Conservation (phyloP, 1,139 yeast species). For the Blastobotrys petasosporus region DNA sequence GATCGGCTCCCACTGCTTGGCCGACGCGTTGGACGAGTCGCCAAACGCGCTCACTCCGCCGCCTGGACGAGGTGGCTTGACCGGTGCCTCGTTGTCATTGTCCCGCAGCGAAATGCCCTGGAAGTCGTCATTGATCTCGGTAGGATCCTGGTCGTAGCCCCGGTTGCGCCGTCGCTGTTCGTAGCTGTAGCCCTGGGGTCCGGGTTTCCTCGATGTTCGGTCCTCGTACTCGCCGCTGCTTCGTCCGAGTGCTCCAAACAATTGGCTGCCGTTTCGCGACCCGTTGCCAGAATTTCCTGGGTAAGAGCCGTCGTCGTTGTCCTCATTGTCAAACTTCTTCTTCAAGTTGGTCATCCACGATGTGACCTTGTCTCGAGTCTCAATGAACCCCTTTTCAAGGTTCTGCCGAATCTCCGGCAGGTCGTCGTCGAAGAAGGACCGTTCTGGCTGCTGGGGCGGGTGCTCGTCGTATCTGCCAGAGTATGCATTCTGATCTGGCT, state of each 20-base stretch:
- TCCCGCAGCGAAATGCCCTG: slow-evolving; percentile 49
- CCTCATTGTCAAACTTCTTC: slow-evolving; percentile 43
- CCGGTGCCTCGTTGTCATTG: slow-evolving; percentile 17
- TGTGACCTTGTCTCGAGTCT: slow-evolving; percentile 71
- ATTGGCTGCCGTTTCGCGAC: slow-evolving; percentile 12
- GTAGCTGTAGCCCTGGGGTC: slow-evolving; percentile 10
- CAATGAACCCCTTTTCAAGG: slow-evolving; percentile 72
- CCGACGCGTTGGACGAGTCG: slow-evolving; percentile 18
- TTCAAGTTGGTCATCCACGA: slow-evolving; percentile 76
- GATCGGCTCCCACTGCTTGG: slow-evolving; percentile 55
- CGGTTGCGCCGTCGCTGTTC: slow-evolving; percentile 14
- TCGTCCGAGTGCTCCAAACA: slow-evolving; percentile 23
- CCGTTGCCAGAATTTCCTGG: not conserved
- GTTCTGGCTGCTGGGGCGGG: slow-evolving; percentile 21
- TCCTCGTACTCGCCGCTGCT: slow-evolving; percentile 18
- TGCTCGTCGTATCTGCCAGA: slow-evolving; percentile 28
- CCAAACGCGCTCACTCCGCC: slow-evolving; percentile 28
- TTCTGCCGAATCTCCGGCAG: slow-evolving; percentile 63
- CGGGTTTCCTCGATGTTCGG: slow-evolving; percentile 1
- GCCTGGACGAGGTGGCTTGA: slow-evolving; percentile 12
- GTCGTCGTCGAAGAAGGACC: slow-evolving; percentile 52
- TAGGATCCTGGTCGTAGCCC: slow-evolving; percentile 24
- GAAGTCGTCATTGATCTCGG: slow-evolving; percentile 46
- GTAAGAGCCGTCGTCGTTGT: slow-evolving; percentile 8
- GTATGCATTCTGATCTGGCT: slow-evolving; percentile 16